Evolutionary conservation across 805 yeast genomes (phyloP), one percentile per base, ranked within the genome.

Genomic region (Candida piceae): DNA sequence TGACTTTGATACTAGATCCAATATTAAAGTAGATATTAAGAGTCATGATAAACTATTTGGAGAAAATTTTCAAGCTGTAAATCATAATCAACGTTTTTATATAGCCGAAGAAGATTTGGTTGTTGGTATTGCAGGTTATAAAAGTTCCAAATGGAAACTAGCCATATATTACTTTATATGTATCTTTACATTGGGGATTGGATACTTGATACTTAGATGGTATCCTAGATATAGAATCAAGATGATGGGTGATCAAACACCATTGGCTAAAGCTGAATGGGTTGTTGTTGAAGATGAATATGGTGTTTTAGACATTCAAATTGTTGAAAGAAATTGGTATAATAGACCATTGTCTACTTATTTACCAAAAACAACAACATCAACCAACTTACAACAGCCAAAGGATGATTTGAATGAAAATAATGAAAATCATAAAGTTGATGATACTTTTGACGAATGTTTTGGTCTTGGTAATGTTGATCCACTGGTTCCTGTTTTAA

Each of bases 61-160:
- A 4, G 40, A 57, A 7, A 51, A 46, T 30, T 55, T 57, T 37
- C 62, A 63, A 4, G 70, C 84, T 0, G 59, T 46, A 10, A 59
- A 70, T 34, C 65, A 64, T 38, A 72, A 69, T 46, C 99, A 93
- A 61, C 70, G 96, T 39, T 87, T 84, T 58, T 93, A 90, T 58
- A 74, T 93, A 43, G 89, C 96, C 0, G 97, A 93, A 58, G 98
- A 93, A 57, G 99, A 93, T 64, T 66, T 93, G 52, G 90, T 90
- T 10, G 75, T 93, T 41, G 96, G 95, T 43, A 84, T 93, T 44
- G 98, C 97, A 0, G 97, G 97, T 4, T 93, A 85, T 58, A 60
- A 60, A 36, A 74, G 79, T 12, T 73, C 80, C 10, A 53, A 53
- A 32, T 36, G 69, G 46, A 74, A 78, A 42, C 50, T 61, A 4